phyloP scores from a whole-genome alignment of 805 yeast genomes.

The Nakazawaea ambrosiae region DNA sequence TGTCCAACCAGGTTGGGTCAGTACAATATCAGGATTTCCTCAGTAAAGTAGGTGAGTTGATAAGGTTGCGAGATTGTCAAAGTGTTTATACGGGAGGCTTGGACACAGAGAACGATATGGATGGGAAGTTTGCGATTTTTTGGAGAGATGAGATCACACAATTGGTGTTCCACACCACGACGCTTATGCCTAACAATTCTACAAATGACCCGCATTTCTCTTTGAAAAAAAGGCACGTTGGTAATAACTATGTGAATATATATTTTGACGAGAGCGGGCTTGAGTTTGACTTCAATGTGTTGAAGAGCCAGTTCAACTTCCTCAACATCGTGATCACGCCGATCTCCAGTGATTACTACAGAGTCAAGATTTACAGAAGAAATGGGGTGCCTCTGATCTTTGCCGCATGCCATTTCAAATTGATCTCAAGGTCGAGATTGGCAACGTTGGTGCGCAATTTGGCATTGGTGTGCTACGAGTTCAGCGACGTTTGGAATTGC shows the following conservation, averaged over 20 bases:
- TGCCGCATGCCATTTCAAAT: slow-evolving; percentile 69
- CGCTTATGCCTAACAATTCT: slow-evolving; percentile 61
- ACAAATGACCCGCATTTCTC: slow-evolving; percentile 34
- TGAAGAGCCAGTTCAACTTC: slow-evolving; percentile 77
- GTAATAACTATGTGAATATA: slow-evolving; percentile 76
- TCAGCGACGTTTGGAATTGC: slow-evolving; percentile 71
- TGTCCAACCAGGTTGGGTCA: slow-evolving; percentile 62
- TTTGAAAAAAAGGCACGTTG: slow-evolving; percentile 76
- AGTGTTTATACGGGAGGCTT: slow-evolving; percentile 69
- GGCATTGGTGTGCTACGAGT: slow-evolving; percentile 58
- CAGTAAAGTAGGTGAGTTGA: slow-evolving; percentile 48
- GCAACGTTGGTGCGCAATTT: slow-evolving; percentile 61
- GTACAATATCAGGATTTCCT: slow-evolving; percentile 53
- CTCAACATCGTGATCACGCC: slow-evolving; percentile 76
- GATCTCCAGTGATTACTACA: slow-evolving; percentile 39
- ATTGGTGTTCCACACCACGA: slow-evolving; percentile 70
- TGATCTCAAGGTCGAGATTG: slow-evolving; percentile 52
- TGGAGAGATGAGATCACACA: slow-evolving; percentile 72
- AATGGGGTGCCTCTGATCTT: slow-evolving; percentile 71
- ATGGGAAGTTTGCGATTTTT: slow-evolving; percentile 68
- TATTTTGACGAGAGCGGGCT: slow-evolving; percentile 71
- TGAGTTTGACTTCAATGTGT: slow-evolving; percentile 62
- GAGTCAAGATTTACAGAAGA: slow-evolving; percentile 57
- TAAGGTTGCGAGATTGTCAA: slow-evolving; percentile 48
- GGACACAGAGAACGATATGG: slow-evolving; percentile 60